Evolutionary conservation across 2,329 filamentous ascomycete species (phyloP), one percentile per base, ranked within the genome.

Genomic region (Periglandula ipomoeae): DNA sequence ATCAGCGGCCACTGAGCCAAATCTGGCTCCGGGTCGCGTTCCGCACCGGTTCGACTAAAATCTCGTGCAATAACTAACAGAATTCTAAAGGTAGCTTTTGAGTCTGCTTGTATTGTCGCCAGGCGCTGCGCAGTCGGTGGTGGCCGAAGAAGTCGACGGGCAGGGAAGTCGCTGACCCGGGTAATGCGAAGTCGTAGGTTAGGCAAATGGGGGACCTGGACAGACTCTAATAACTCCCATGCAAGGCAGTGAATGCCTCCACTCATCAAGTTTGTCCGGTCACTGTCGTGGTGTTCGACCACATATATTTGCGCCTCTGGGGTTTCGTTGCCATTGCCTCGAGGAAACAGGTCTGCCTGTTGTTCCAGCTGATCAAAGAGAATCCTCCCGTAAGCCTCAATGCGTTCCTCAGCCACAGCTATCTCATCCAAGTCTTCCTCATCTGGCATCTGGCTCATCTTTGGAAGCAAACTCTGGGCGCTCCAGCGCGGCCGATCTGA

Each of bases 1-100:
- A 61, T 62, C 46, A 62, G 53, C 24, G 56, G 58, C 52, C 49
- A 62, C 42, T 63, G 61, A 17, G 58, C 59, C 46, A 63, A 50
- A 34, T 61, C 58, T 0, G 59, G 60, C 50, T 61, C 59, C 11
- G 60, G 56, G n/a, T 61, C 58, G 9, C 58, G 54, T 22, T 58
- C 55, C 10, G 52, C 54, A 2, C 59, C 60, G 1, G 47, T 56
- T 7, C 55, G 51, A 23, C 53, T 57, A 15, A 60, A 62, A 45
- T 61, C 59, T 1, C 59, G 53, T 3, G 57, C 59, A 48, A 59
- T 56, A 7, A 60, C 60, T 17, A 62, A 54, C n/a, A 61, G 55
- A 15, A 62, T 52, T 40, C 49, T 58, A 45, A 58, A 59, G 5
- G 47, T 52, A 5, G 50, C 50, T 19, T 40, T 52, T 4, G 49